Evolutionary conservation across 495 filamentous ascomycete species (phyloP), one percentile per base, ranked within the genome.

Genomic region (Parachaetomium inaequale): DNA sequence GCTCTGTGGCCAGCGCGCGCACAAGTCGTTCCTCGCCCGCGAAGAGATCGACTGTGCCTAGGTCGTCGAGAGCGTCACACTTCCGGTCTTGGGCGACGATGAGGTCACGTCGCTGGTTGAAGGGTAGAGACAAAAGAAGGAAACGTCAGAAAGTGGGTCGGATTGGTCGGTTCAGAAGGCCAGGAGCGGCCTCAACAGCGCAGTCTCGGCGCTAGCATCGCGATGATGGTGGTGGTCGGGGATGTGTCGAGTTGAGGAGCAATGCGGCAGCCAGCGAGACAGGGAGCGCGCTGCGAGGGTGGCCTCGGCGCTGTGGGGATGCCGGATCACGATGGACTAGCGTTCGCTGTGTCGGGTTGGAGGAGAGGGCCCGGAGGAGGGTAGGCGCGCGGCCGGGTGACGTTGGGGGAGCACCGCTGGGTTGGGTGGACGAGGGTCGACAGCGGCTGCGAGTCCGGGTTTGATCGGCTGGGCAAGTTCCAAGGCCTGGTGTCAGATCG

Each of bases 21-120:
- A 78, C 76, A 71, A 78, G 76, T 77, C 78, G 75, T 70, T 68
- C 70, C 76, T 81, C 80, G 80, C 81, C 81, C 67, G 81, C 81
- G 81, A 80, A 77, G 77, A 71, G 68, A 59, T 75, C 79, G 80
- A 82, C 79, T 74, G 72, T 74, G 76, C 71, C 63, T 64, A 67
- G 46, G 62, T 68, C 65, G 69, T 63, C 64, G 63, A 68, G 67
- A 70, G 64, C 19, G 26, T 51, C 28, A 47, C 51, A 46, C 59
- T 70, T 62, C 63, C 42, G 57, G 52, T 14, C 50, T 49, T 58
- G 42, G 47, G 42, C 63, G 63, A 54, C 64, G 53, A 55, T 43
- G 54, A 63, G 43, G 58, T 63, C 21, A 62, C 58, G 65, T 49
- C 54, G 51, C 31, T 61, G 53, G 34, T 17, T 17, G 42, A 34